Evolutionary conservation across 2,329 filamentous ascomycete genomes (phyloP).

Genomic region (Esteya vermicola): DNA sequence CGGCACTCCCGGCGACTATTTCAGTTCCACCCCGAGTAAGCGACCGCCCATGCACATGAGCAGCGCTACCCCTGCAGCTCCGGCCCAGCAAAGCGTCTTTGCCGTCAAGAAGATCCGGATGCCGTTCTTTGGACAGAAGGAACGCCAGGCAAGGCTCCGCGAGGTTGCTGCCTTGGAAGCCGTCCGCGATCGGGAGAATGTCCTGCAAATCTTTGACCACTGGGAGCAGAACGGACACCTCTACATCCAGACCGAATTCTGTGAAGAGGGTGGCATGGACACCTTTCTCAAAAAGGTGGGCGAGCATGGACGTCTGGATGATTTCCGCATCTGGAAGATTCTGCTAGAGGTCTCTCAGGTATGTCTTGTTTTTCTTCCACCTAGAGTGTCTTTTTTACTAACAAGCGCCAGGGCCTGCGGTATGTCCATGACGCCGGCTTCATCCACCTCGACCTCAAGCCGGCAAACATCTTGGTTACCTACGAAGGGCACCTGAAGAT

Average conservation of each 20-base stretch:
- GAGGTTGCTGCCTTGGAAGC: conserved; percentile 70
- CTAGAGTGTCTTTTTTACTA: conserved; percentile 1
- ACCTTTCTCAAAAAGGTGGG: conserved; percentile 74
- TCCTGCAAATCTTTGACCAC: conserved; percentile 68
- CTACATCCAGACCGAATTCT: conserved; percentile 96
- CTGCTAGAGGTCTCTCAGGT: conserved; percentile 73
- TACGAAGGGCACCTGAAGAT: conserved; percentile 76
- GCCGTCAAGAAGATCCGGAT: conserved; percentile 90
- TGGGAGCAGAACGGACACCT: conserved; percentile 80
- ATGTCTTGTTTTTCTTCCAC: conserved; percentile 22
- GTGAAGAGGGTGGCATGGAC: conserved; percentile 84
- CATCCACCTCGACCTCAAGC: conserved; percentile 75
- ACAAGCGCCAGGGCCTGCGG: conserved; percentile 56
- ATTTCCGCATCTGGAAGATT: conserved; percentile 98
- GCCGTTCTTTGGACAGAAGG: conserved; percentile 61
- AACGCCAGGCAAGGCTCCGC: conserved; percentile 69
- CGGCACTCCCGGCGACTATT: conserved; percentile 21
- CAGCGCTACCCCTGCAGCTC: conserved; percentile 18
- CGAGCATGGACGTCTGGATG: conserved; percentile 73
- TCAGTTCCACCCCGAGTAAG: conserved; percentile 10
- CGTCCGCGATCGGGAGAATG: conserved; percentile 69
- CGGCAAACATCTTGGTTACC: conserved; percentile 69
- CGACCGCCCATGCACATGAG: conserved; percentile 16
- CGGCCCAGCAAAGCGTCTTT: conserved; percentile 56
- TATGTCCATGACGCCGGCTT: conserved; percentile 82